These are phyloP conservation scores for Aspergillus ustus DNA, from an alignment of 2,329 filamentous ascomycete genomes.

Conservation along the genomic window DNA sequence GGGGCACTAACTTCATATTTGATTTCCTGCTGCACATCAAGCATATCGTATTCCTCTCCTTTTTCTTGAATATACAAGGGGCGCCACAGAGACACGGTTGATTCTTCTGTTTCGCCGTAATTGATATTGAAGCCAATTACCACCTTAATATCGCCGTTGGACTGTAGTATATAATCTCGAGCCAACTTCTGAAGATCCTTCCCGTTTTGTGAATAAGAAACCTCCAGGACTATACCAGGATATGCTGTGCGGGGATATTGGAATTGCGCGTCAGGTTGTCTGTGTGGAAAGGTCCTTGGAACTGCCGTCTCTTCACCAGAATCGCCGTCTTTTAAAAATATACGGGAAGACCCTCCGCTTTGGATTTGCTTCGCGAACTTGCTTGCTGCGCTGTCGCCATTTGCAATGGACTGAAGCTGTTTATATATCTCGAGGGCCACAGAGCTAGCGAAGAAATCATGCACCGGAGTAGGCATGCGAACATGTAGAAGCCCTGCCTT, in stretches of 20 bases:
- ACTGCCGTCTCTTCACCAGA: neutral
- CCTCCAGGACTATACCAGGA: neutral
- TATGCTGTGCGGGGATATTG: neutral
- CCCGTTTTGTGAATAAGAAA: constrained; percentile 5
- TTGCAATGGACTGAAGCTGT: constrained; percentile 6
- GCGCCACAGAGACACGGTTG: constrained; percentile 9
- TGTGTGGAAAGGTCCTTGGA: neutral
- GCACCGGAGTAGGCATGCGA: constrained; percentile 13
- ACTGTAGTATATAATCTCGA: constrained; percentile 11
- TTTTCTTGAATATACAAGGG: constrained; percentile 8
- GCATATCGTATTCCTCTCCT: constrained; percentile 3
- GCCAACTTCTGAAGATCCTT: constrained; percentile 12
- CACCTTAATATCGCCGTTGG: constrained; percentile 13
- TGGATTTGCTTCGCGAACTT: constrained; percentile 8
- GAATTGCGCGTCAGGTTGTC: neutral
- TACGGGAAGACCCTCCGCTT: constrained; percentile 10
- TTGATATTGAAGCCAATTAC: constrained; percentile 12
- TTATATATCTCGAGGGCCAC: constrained; percentile 10
- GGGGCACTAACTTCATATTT: constrained; percentile 1
- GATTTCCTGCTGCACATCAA: constrained; percentile 11
- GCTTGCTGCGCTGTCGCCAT: neutral
- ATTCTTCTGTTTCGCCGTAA: neutral
- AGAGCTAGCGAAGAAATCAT: constrained; percentile 9
- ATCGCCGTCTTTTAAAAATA: constrained; percentile 1
- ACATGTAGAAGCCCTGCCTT: neutral